Evolutionary conservation across 2,329 filamentous ascomycete genomes (phyloP).

Genomic region (Blastomyces percursus): DNA sequence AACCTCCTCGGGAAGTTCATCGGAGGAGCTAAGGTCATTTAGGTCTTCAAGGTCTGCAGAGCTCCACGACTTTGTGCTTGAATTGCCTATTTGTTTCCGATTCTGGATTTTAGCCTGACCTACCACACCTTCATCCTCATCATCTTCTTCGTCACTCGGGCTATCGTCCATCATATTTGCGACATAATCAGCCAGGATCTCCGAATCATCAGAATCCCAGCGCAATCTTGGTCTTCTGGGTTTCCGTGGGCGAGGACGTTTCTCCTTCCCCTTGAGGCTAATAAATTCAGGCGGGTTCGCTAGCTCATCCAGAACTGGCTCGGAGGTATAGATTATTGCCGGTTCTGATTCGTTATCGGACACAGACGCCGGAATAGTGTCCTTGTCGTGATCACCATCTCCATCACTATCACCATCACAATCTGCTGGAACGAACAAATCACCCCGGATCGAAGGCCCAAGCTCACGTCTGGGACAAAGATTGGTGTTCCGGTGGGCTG

Average conservation of each 20-base stretch:
- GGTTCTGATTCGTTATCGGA: slow-evolving; percentile 1
- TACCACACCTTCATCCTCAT: slow-evolving; percentile 27
- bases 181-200: slow-evolving; percentile 57
- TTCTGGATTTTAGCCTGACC: slow-evolving; percentile 10
- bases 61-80: slow-evolving; percentile 27
- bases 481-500: neutral
- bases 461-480: neutral
- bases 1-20: slow-evolving; percentile 35
- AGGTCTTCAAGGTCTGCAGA: slow-evolving; percentile 38
- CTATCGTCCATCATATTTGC: slow-evolving; percentile 27
- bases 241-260: neutral
- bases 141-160: slow-evolving; percentile 8
- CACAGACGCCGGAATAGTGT: neutral
- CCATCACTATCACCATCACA: neutral
- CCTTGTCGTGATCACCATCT: neutral
- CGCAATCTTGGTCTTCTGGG: neutral
- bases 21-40: slow-evolving; percentile 41
- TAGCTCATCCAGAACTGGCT: neutral
- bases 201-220: slow-evolving; percentile 5
- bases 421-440: neutral
- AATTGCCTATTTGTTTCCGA: neutral
- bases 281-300: neutral
- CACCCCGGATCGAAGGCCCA: neutral
- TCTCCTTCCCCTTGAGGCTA: neutral
- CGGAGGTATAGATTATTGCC: neutral